phyloP scores from a whole-genome alignment of 768 basidiomycete species.

The Russula vinacea region DNA sequence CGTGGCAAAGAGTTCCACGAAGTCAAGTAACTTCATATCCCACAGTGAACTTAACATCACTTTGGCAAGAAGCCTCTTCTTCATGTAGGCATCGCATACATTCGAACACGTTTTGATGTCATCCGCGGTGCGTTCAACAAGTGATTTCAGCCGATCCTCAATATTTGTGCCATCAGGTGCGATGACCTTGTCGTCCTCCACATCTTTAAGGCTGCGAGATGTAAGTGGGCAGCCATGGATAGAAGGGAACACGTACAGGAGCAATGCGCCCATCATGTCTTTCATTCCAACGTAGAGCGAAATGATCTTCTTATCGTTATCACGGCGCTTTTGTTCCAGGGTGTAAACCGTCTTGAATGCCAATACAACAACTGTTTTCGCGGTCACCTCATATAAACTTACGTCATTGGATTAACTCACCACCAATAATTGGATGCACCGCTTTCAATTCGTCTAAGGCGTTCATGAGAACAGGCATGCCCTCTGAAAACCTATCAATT shows the following conservation, averaged over 20 bases:
- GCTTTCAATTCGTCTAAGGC: conserved; percentile 34
- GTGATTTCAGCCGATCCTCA: conserved; percentile 36
- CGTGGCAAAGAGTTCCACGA: conserved; percentile 31
- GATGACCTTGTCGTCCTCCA: conserved; percentile 34
- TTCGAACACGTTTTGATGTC: conserved; percentile 38
- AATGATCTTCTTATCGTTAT: conserved; percentile 51
- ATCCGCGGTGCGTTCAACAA: conserved; percentile 33
- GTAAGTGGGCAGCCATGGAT: neutral
- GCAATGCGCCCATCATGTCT: conserved; percentile 42
- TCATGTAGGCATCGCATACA: conserved; percentile 37
- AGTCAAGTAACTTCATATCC: conserved; percentile 33
- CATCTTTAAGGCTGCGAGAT: conserved; percentile 32
- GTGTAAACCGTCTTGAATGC: conserved; percentile 50
- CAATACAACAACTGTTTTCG: conserved; percentile 44
- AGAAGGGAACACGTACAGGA: conserved; percentile 6
- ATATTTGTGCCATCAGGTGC: conserved; percentile 39
- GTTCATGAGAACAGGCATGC: conserved; percentile 33
- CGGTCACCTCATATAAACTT: neutral
- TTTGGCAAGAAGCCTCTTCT: conserved; percentile 35
- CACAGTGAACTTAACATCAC: conserved; percentile 34
- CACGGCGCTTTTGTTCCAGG: conserved; percentile 47
- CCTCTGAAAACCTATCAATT: conserved; percentile 32
- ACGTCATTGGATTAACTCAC: conserved; percentile 21
- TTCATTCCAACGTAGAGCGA: conserved; percentile 50
- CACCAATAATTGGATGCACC: conserved; percentile 35